Evolutionary conservation across 306 rosid genomes (phyloP), one percentile per base, ranked within the genome.

Genomic region (Dicorynia guianensis): DNA sequence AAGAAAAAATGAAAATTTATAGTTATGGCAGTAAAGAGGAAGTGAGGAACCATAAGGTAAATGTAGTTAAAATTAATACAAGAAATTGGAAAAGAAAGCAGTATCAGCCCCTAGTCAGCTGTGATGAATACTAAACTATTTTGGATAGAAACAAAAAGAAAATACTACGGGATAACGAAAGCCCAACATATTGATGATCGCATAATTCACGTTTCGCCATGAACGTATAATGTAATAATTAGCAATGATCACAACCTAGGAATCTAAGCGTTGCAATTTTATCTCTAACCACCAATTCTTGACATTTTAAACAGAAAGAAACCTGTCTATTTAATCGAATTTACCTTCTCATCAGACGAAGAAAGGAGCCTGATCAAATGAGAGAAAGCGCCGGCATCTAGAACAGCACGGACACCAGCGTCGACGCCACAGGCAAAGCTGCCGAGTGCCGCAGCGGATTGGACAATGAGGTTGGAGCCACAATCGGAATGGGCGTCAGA

Each of bases 381-480:
- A 35, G 93, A 76, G 20, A 86, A 82, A 1, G 70, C 90, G 48
- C 90, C 89, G 20, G 96, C 83, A 5, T 87, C 93, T 12, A 87
- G 88, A 38, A 90, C 87, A 46, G 93, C 92, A 5, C 56, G 75
- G 8, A 84, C 89, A 2, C 96, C 96, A 48, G 79, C 83, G 38
- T 90, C 89, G 62, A 90, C 67, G 49, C 89, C 93, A 57, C 96
- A 90, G 8, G 96, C 85, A 36, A 90, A 90, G 87, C 91, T 87
- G 6, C 90, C 93, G 11, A 90, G 84, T 36, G 79, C 85, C 1
- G 93, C 90, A n/a, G 87, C 85, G 15, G 96, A 87, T 80, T 90
- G 96, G 81, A 90, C 72, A 63, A 90, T 85, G 62, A 88, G 84
- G 70, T 80, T 71, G 61, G 86, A 58, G 39, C 72, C 78, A n/a